Conservation (phyloP, 176 grass and related monocot genomes). For the Tuctoria greenei region DNA sequence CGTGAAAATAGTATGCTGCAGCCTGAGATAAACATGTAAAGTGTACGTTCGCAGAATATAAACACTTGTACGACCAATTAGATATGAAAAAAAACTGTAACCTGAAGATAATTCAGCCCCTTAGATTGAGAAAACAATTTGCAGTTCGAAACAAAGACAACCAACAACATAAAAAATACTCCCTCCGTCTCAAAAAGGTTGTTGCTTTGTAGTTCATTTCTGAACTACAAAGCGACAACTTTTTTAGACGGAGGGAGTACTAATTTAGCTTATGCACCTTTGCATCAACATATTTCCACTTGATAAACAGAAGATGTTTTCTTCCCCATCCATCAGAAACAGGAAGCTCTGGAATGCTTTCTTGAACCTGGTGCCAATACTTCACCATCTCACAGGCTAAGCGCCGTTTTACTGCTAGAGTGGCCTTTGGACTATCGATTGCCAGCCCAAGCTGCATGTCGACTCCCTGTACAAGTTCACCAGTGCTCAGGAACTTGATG, state of each 20-base stretch:
- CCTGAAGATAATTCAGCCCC: background rate
- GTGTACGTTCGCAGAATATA: background rate
- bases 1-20: conserved; percentile 97
- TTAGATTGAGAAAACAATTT: background rate
- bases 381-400: conserved; percentile 98
- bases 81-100: background rate
- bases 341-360: conserved; percentile 66
- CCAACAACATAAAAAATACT: conserved; percentile 17
- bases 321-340: conserved; percentile 72
- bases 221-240: too few relatives aligned
- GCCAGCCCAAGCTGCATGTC: conserved; percentile 97
- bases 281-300: conserved; percentile 93
- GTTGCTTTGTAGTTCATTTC: too few relatives aligned
- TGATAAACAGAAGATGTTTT: conserved; percentile 83
- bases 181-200: too few relatives aligned
- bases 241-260: too few relatives aligned
- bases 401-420: conserved; percentile 90
- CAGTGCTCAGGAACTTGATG: conserved; percentile 7
- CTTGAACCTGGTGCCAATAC: conserved; percentile 89
- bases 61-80: conserved; percentile 11
- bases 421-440: conserved; percentile 93
- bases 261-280: conserved; percentile 56
- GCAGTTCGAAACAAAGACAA: conserved; percentile 17
- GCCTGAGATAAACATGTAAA: conserved; percentile 50
- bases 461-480: conserved; percentile 55